Evolutionary conservation across 106 monocot genomes (phyloP).

Genomic region (Agapanthus africanus): DNA sequence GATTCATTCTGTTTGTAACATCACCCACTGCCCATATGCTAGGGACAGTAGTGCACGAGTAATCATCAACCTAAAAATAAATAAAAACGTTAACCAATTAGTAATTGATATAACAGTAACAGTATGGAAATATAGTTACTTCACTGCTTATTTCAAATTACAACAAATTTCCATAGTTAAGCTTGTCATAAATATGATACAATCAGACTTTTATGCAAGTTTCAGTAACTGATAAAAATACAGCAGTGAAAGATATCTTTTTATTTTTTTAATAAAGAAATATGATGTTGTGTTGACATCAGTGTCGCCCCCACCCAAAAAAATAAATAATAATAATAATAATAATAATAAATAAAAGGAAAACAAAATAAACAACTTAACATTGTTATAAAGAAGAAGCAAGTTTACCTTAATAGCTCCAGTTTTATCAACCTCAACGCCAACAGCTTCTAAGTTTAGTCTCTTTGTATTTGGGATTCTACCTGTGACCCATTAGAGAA

Average conservation of each 20-base stretch:
- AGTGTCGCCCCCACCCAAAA: too few species aligned
- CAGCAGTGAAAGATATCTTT: neutral
- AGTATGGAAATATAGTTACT: neutral
- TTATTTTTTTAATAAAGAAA: neutral
- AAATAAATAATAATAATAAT: too few species aligned
- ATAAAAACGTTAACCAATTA: neutral
- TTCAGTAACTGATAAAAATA: neutral
- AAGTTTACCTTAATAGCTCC: constrained; percentile 86
- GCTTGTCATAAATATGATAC: neutral
- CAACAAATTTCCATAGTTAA: too few species aligned
- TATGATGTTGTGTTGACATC: too few species aligned
- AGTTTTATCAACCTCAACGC: constrained; percentile 75
- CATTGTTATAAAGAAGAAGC: neutral
- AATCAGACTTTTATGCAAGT: neutral
- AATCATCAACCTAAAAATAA: constrained; percentile 86
- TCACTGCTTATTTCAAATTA: neutral
- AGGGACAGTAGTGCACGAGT: constrained; percentile 73
- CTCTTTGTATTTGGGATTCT: constrained; percentile 81
- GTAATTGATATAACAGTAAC: neutral
- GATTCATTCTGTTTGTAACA: constrained; percentile 97
- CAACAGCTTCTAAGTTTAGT: constrained; percentile 86
- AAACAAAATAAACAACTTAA: too few species aligned
- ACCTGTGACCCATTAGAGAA: constrained; percentile 36
- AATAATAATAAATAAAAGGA: too few species aligned
- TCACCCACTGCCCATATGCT: constrained; percentile 99